phyloP scores from a whole-genome alignment of 202 grass and related monocot species.

The Dendrocalamus latiflorus region DNA sequence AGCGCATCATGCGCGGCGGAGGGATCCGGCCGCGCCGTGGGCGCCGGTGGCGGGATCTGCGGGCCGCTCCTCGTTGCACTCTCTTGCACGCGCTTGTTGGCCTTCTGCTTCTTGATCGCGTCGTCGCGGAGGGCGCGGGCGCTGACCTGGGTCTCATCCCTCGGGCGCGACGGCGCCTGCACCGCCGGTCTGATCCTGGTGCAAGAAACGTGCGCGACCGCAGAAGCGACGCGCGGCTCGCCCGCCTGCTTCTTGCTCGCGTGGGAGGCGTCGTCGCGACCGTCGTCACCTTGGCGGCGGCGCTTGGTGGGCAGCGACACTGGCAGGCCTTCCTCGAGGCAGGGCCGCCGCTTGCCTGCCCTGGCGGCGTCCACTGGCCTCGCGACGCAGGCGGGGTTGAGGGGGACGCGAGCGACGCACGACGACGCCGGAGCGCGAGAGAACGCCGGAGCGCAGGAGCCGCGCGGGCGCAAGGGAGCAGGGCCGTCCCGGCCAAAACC shows the following conservation, averaged over 20 bases:
- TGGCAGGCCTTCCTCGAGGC: neutral
- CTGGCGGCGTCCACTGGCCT: neutral
- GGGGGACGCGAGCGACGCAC: neutral
- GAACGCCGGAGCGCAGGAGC: neutral
- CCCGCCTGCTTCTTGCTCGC: neutral
- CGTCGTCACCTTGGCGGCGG: neutral
- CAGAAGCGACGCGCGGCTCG: neutral
- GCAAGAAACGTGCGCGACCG: neutral
- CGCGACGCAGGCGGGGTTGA: neutral
- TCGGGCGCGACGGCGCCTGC: neutral
- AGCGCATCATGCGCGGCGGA: neutral
- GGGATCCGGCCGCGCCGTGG: neutral
- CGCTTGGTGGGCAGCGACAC: neutral
- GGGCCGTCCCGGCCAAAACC: too few species aligned
- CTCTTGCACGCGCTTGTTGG: neutral
- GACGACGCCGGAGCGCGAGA: too few species aligned
- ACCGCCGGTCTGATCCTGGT: neutral
- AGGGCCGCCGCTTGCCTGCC: neutral
- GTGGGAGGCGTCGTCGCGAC: neutral
- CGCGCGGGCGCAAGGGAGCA: neutral
- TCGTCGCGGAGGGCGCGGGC: neutral
- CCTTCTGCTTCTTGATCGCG: neutral
- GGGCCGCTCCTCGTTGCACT: neutral
- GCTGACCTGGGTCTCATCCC: neutral
- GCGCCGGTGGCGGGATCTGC: neutral